These are phyloP conservation scores for Myxozyma lipomycoides DNA, from an alignment of 805 yeast genomes.

Conservation along the genomic window DNA sequence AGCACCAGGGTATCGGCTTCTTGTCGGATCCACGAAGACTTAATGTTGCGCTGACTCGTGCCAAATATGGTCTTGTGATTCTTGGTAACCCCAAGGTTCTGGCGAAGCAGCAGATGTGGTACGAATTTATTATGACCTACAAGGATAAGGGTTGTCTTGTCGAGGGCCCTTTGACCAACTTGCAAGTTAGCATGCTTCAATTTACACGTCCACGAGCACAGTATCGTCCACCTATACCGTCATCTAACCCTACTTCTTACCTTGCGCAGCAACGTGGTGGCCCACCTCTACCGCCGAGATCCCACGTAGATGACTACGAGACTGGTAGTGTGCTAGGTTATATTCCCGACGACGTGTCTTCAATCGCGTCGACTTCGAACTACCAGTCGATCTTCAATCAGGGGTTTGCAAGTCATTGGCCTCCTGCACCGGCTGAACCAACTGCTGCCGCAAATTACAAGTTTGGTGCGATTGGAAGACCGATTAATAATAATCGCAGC, in stretches of 20 bases:
- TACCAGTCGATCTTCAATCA: constrained; percentile 24
- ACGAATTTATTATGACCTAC: constrained; percentile 67
- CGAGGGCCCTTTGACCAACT: constrained; percentile 79
- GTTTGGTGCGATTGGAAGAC: background rate
- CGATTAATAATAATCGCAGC: background rate
- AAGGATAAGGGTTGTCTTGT: constrained; percentile 83
- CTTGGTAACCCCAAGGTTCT: constrained; percentile 82
- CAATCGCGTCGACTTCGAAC: constrained; percentile 6
- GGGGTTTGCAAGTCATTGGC: constrained; percentile 22
- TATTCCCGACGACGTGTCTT: constrained; percentile 32
- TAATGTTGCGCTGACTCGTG: constrained; percentile 87
- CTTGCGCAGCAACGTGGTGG: background rate
- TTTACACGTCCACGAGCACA: constrained; percentile 25
- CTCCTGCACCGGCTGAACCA: background rate
- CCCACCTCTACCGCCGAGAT: background rate
- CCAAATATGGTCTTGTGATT: constrained; percentile 73
- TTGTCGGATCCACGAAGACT: constrained; percentile 79
- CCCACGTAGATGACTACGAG: constrained; percentile 32
- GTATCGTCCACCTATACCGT: constrained; percentile 26
- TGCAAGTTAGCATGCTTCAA: constrained; percentile 67
- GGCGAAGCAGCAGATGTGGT: constrained; percentile 71
- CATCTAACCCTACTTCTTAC: background rate
- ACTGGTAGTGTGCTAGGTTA: constrained; percentile 42
- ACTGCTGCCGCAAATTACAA: background rate
- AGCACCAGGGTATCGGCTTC: constrained; percentile 71